Evolutionary conservation across 179 eudicot genomes (phyloP).

Genomic region (Drosera spatulata): DNA sequence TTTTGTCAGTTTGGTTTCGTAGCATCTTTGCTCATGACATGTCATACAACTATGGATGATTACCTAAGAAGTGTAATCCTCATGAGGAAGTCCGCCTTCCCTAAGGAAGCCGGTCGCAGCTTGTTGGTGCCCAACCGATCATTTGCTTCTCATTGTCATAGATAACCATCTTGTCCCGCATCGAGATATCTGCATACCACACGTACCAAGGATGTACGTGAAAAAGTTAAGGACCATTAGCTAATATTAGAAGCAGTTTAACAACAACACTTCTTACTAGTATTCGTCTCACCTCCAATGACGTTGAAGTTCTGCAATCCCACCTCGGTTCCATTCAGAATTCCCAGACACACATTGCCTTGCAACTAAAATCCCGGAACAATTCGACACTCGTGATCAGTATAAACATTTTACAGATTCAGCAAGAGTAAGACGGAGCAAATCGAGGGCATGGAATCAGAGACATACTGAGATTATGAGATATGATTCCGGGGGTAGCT

Average conservation of each 20-base stretch:
- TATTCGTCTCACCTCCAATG: conserved; percentile 39
- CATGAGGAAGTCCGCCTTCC: conserved; percentile 18
- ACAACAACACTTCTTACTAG: no score
- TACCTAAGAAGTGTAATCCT: conserved; percentile 3
- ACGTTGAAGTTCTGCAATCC: conserved; percentile 39
- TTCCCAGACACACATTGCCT: conserved; percentile 58
- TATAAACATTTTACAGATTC: no score
- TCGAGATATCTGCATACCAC: conserved; percentile 33
- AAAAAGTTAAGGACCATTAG: no score
- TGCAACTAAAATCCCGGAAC: conserved; percentile 11
- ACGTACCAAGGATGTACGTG: background rate
- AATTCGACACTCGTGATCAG: background rate
- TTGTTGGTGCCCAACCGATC: conserved; percentile 47
- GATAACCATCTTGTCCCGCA: conserved; percentile 50
- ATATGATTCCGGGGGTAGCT: conserved; percentile 42
- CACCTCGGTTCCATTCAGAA: conserved; percentile 46
- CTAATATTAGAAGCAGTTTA: no score
- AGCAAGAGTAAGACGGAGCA: background rate
- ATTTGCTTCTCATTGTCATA: conserved; percentile 47
- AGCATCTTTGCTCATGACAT: no score
- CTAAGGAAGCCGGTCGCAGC: conserved; percentile 30
- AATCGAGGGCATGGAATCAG: no score
- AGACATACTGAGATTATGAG: conserved; percentile 35
- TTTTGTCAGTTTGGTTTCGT: no score
- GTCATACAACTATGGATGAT: no score